Base-by-base conservation (phyloP, 192 early-diverging fungal genomes). In the Entrophospora sp. region DNA sequence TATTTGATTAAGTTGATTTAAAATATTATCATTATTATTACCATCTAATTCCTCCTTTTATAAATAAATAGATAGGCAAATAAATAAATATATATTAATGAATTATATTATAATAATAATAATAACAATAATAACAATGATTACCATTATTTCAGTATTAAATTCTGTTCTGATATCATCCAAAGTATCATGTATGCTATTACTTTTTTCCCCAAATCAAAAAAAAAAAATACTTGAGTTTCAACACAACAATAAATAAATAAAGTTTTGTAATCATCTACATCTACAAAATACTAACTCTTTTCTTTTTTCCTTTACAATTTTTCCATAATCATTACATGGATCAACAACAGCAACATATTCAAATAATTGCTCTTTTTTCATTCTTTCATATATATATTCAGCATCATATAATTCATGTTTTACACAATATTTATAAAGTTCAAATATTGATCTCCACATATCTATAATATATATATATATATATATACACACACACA, bases 341-440 rank as follows among this genome's bases (percentile, higher is more conserved):
- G 58, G 58, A 61, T 61, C 58, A 14, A 43, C 20, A 12, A 42
- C 58, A 13, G 77, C 79, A 0, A 76, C 77, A 49, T 75, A 77
- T 48, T 77, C 74, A 51, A 83, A 83, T 22, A 75, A 77, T 8
- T 74, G 67, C 12, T 71, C 77, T 5, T 16, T 42, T 52, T 67
- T 70, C 32, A 83, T 51, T 37, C 69, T 73, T 60, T 77, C 71
- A 46, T 79, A 77, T 56, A 78, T 69, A 38, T 73, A 77, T 16
- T 74, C 73, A 2, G 71, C 63, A 51, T 80, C 81, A 28, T 68
- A 55, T 42, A 80, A 67, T 22, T 77, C 69, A 5, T 71, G 48
- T 64, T 75, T 65, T 9, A 62, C 61, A 43, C 81, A 77, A 55
- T 82, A 74, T 60, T 76, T 61, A 58, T 77, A 74, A 38, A 82